These are phyloP conservation scores for Kluyveromyces sp. DNA, from an alignment of 1,139 yeast species.

Conservation along the genomic window DNA sequence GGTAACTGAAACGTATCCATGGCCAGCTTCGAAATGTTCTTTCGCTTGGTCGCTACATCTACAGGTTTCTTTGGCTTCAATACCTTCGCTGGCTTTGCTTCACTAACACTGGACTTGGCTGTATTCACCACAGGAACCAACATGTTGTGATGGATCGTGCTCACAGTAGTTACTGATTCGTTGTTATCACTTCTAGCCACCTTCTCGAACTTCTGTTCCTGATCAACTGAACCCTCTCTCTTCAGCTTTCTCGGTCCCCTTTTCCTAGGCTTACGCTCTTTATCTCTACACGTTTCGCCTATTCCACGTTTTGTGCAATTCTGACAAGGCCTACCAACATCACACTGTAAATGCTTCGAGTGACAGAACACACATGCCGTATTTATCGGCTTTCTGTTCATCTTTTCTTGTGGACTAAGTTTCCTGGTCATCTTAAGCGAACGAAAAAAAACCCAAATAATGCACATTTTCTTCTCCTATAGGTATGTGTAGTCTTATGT, in stretches of 20 bases:
- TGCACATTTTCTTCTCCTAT: too few relatives aligned
- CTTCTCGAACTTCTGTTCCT: background rate
- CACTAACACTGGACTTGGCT: background rate
- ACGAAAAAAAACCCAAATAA: too few relatives aligned
- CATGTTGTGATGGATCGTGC: background rate
- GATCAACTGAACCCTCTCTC: background rate
- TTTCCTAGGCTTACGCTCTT: slow-evolving; percentile 42
- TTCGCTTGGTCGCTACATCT: background rate
- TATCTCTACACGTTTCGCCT: slow-evolving; percentile 49
- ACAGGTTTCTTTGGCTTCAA: background rate
- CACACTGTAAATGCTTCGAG: slow-evolving; percentile 63
- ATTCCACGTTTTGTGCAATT: slow-evolving; percentile 58
- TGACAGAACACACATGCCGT: slow-evolving; percentile 70
- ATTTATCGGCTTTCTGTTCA: slow-evolving; percentile 50
- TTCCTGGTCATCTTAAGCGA: slow-evolving; percentile 46
- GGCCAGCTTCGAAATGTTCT: background rate
- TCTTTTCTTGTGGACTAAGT: slow-evolving; percentile 46
- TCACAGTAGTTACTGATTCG: background rate
- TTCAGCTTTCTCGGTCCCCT: slow-evolving; percentile 1
- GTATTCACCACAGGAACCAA: background rate
- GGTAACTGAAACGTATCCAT: slow-evolving; percentile 3
- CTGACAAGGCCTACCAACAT: slow-evolving; percentile 51
- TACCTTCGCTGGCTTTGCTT: background rate
- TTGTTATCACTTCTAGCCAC: background rate
- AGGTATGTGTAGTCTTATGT: too few relatives aligned